Conservation (phyloP, 768 basidiomycete genomes). For the Termitomyces sp. region DNA sequence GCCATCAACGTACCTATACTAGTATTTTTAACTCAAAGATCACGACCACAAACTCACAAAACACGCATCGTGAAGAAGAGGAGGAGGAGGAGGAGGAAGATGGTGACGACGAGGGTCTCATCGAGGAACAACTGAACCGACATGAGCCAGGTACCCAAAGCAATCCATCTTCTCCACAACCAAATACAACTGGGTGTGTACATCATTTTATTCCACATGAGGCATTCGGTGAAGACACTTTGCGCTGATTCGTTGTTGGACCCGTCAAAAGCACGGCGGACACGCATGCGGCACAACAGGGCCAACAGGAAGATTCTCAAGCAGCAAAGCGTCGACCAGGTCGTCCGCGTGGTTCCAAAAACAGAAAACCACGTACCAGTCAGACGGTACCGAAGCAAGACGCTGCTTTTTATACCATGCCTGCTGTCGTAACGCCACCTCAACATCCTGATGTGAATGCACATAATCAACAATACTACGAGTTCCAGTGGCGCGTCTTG, state of each 20-base stretch:
- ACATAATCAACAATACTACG: conserved; percentile 75
- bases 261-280: conserved; percentile 15
- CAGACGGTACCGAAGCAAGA: conserved; percentile 27
- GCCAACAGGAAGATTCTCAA: conserved; percentile 18
- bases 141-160: conserved; percentile 39
- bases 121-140: conserved; percentile 59
- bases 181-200: conserved; percentile 25
- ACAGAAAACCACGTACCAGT: conserved; percentile 43
- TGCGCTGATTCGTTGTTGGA: conserved; percentile 7
- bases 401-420: conserved; percentile 37
- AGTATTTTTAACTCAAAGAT: conserved; percentile 18
- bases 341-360: conserved; percentile 76
- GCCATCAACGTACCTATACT: conserved; percentile 22
- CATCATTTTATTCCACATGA: conserved; percentile 1
- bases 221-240: neutral
- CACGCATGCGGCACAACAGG: conserved; percentile 20
- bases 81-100: conserved; percentile 63
- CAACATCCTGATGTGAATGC: conserved; percentile 46
- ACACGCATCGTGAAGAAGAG: conserved; percentile 28
- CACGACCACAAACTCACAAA: conserved; percentile 6
- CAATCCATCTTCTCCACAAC: conserved; percentile 29
- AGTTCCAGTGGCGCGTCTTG: conserved; percentile 81
- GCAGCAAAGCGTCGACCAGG: conserved; percentile 69
- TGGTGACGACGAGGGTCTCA: conserved; percentile 69
- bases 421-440: conserved; percentile 25